Percentiles rank a stretch among this genome's conserved stretches.
These are phyloP conservation scores for Fraxinus anomala DNA, from an alignment of 257 asterid species.

Conservation along the genomic window DNA sequence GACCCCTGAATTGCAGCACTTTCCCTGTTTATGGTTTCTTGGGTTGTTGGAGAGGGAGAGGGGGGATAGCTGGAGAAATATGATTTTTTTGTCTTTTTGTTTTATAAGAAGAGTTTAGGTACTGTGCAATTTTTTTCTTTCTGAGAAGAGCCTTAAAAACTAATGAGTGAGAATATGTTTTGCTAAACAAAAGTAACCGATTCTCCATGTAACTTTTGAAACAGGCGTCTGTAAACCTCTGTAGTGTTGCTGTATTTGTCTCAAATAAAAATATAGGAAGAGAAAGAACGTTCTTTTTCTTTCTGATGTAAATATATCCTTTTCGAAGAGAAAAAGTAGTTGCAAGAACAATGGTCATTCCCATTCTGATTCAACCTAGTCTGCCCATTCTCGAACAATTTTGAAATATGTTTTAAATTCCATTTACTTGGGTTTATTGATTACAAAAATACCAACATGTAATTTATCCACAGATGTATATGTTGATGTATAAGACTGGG, in stretches of 20 bases:
- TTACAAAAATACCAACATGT: background rate
- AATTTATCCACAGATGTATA: background rate
- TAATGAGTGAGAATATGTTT: background rate
- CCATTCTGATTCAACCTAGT: background rate
- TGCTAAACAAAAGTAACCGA: background rate
- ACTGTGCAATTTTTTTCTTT: background rate
- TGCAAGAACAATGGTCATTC: background rate
- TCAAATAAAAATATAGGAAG: background rate
- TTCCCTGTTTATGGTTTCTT: background rate
- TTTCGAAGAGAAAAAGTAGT: background rate
- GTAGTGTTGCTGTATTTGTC: background rate
- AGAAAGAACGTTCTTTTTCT: background rate
- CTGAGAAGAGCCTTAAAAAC: background rate
- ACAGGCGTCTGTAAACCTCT: background rate
- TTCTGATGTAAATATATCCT: background rate
- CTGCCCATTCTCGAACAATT: background rate
- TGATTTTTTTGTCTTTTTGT: too few relatives aligned
- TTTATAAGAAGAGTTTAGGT: background rate
- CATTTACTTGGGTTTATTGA: background rate
- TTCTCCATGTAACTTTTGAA: background rate
- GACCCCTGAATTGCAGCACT: background rate
- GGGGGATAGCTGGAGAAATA: background rate
- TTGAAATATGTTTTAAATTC: background rate
- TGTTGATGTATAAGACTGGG: background rate
- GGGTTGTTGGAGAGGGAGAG: too few relatives aligned